Evolutionary conservation across 1,284 basidiomycete genomes (phyloP), one percentile per base, ranked within the genome.

Genomic region (Ustanciosporium gigantosporum): DNA sequence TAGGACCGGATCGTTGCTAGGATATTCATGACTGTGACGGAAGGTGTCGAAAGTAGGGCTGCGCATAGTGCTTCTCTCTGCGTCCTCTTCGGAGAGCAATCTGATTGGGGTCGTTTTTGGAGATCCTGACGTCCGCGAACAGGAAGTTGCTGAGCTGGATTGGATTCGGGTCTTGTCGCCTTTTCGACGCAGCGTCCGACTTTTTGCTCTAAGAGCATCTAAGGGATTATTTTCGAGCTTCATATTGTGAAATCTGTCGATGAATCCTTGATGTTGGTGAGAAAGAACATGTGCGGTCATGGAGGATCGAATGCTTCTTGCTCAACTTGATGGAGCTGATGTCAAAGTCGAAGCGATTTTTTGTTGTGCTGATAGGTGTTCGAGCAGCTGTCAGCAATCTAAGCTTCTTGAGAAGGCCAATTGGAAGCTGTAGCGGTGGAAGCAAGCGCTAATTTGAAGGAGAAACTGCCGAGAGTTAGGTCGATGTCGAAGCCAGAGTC

Each of bases 191-290:
- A 59, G 41, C 34, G 38, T 46, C 25, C 56, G 56, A 24, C 45
- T 39, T 36, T 59, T 59, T 22, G 38, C 45, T 31, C 49, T 44
- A 20, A 59, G 38, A 7, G 38, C 49, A 46, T 44, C 46, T n/a
- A 59, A 47, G 1, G 45, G 49, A 9, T 36, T 48, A 17, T 48
- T 45, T 7, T 59, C 56, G 41, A 59, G 49, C 56, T 52, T 59
- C 56, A 59, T 59, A 9, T 29, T 29, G 27, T 9, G 27, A 11
- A n/a, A 29, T 29, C n/a, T n/a, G n/a, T n/a, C n/a, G n/a, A n/a
- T n/a, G n/a, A n/a, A n/a, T n/a, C n/a, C n/a, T n/a, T n/a, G n/a
- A n/a, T n/a, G n/a, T n/a, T n/a, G n/a, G n/a, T n/a, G n/a, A n/a
- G n/a, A n/a, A n/a, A n/a, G n/a, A n/a, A n/a, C n/a, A n/a, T n/a